Evolutionary conservation across 768 basidiomycete genomes (phyloP), one percentile per base, ranked within the genome.

Genomic region (Podaxis sp.): DNA sequence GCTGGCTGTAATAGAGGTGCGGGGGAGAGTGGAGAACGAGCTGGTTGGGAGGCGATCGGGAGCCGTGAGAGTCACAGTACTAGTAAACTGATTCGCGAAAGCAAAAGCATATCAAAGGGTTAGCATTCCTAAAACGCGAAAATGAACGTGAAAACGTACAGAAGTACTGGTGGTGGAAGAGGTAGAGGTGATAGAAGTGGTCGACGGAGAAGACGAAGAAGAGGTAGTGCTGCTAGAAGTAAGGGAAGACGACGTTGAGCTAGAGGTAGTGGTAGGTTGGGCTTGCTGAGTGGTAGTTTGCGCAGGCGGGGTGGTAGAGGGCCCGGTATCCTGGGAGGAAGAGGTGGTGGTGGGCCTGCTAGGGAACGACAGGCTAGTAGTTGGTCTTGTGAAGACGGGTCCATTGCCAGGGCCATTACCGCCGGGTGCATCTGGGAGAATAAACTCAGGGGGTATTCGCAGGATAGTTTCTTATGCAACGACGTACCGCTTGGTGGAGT

Each of bases 151-250:
- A 33, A 33, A 33, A 33, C 33, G 33, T 33, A 33, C 33, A 33
- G 33, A 10, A 33, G 33, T 33, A 33, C 33, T 10, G 33, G 33
- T 10, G 7, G 33, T 33, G 2, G 33, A 33, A 33, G 33, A 33
- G 49, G 44, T 10, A 24, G 56, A 51, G 38, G 64, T 58, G 37
- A 40, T 41, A 6, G 58, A 40, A 8, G 56, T 54, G 4, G 63
- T 15, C n/a, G 66, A 60, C 24, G 69, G 30, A n/a, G 67, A 36
- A n/a, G 67, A 66, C 58, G 65, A 58, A 46, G 65, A 37, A 8
- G 69, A 60, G 33, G 51, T 33, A n/a, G 65, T 20, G 33, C 58
- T 49, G 26, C 65, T 64, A 28, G 70, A 49, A 24, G 64, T 12
- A 30, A 51, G 66, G 13, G 66, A 62, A 11, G 69, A 60, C 15